These are phyloP conservation scores for Protomyces arabidopsidicola DNA, from an alignment of 1,139 yeast genomes.

Conservation along the genomic window DNA sequence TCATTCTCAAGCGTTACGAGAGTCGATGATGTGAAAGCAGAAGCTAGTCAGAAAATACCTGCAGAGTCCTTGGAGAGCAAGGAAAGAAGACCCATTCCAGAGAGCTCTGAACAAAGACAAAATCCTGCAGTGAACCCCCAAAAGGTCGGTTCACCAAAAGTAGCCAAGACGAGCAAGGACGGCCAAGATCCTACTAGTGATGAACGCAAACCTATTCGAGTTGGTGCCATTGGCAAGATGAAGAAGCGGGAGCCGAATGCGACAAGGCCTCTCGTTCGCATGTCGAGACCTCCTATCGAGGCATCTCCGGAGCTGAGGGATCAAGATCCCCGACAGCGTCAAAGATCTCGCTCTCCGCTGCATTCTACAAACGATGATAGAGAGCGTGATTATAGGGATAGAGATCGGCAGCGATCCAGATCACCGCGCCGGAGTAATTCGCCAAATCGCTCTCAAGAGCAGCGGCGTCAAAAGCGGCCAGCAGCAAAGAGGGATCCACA, in stretches of 20 bases:
- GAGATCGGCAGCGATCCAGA: background rate
- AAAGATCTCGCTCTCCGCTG: slow-evolving; percentile 1
- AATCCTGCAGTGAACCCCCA: background rate
- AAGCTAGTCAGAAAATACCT: background rate
- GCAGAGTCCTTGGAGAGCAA: background rate
- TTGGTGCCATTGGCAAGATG: slow-evolving; percentile 16
- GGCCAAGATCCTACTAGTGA: background rate
- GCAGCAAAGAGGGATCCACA: slow-evolving; percentile 17
- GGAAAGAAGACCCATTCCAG: background rate
- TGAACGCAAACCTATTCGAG: slow-evolving; percentile 19
- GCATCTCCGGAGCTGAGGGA: background rate
- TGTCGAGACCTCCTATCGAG: background rate
- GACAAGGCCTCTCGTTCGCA: background rate
- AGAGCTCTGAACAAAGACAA: background rate
- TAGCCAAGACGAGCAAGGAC: background rate
- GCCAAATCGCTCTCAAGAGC: background rate
- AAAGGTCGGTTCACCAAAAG: background rate
- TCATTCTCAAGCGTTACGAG: background rate
- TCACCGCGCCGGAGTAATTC: background rate
- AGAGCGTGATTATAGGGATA: background rate
- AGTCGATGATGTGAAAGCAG: background rate
- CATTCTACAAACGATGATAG: background rate
- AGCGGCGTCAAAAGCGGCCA: slow-evolving; percentile 19
- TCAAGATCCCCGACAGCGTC: background rate
- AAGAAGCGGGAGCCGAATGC: slow-evolving; percentile 17